These are phyloP conservation scores for Phyllostachys edulis DNA, from an alignment of 176 grass and related monocot genomes.

Conservation along the genomic window DNA sequence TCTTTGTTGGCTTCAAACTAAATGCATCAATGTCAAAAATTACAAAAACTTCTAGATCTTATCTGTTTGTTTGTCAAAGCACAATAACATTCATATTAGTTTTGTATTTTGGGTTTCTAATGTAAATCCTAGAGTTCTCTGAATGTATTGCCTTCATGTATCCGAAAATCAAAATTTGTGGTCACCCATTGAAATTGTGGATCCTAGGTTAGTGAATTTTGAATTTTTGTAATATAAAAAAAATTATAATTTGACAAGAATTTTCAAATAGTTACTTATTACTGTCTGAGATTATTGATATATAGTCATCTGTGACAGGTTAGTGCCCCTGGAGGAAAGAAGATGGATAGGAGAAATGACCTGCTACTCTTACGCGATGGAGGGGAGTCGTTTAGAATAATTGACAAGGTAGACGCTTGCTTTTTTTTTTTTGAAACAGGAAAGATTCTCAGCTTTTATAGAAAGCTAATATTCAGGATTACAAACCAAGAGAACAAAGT, in stretches of 20 bases:
- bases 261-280: neutral
- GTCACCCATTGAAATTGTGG: neutral
- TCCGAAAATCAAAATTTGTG: neutral
- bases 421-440: too few species aligned
- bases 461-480: too few species aligned
- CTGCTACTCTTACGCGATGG: conserved; percentile 72
- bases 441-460: too few species aligned
- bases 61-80: neutral
- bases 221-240: neutral
- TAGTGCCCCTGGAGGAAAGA: conserved; percentile 66
- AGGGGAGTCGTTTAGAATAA: conserved; percentile 77
- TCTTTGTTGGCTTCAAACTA: neutral
- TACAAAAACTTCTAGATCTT: neutral
- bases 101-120: neutral
- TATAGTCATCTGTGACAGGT: conserved; percentile 51
- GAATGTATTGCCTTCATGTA: neutral
- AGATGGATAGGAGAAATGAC: conserved; percentile 70
- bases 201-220: neutral
- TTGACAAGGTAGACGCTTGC: conserved; percentile 55
- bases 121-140: neutral
- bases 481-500: too few species aligned
- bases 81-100: neutral
- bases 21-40: neutral
- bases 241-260: neutral
- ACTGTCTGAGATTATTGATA: conserved; percentile 7